Conservation (phyloP, 169 alveolate species). For the Plasmodium chabaudi region DNA sequence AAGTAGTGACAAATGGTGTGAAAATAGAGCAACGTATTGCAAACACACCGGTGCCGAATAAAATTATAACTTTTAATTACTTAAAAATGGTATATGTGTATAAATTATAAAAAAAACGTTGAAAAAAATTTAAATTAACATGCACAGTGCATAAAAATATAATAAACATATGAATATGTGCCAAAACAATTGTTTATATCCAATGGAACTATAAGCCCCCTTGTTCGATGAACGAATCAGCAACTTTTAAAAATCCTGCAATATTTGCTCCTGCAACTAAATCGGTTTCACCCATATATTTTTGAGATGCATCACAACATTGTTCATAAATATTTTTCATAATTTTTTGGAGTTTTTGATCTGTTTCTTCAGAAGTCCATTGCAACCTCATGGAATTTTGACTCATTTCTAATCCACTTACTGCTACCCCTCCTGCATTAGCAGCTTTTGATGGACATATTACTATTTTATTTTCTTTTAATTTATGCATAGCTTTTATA, state of each 20-base stretch:
- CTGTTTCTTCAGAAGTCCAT: slow-evolving; percentile 88
- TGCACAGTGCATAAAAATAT: too few species aligned
- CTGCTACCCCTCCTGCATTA: slow-evolving; percentile 93
- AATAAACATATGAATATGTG: too few species aligned
- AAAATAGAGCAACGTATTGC: too few species aligned
- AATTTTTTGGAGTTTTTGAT: slow-evolving; percentile 79
- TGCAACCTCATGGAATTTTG: slow-evolving; percentile 87
- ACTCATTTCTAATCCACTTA: slow-evolving; percentile 90
- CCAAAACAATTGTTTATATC: too few species aligned
- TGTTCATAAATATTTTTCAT: slow-evolving; percentile 84
- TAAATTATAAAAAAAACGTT: too few species aligned
- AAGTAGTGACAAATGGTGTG: not conserved
- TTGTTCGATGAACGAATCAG: slow-evolving; percentile 87
- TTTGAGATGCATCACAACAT: slow-evolving; percentile 80
- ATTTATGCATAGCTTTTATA: slow-evolving; percentile 82
- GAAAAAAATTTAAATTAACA: too few species aligned
- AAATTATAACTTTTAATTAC: too few species aligned
- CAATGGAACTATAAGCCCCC: slow-evolving; percentile 77
- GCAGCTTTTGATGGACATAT: slow-evolving; percentile 92
- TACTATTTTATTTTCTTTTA: slow-evolving; percentile 78
- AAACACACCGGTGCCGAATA: too few species aligned
- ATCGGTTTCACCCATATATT: slow-evolving; percentile 80
- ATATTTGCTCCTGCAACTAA: slow-evolving; percentile 90
- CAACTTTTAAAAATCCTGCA: slow-evolving; percentile 90
- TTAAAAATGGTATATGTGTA: too few species aligned